Conservation (phyloP, 306 rosid species). For the Trifolium fragiferum region DNA sequence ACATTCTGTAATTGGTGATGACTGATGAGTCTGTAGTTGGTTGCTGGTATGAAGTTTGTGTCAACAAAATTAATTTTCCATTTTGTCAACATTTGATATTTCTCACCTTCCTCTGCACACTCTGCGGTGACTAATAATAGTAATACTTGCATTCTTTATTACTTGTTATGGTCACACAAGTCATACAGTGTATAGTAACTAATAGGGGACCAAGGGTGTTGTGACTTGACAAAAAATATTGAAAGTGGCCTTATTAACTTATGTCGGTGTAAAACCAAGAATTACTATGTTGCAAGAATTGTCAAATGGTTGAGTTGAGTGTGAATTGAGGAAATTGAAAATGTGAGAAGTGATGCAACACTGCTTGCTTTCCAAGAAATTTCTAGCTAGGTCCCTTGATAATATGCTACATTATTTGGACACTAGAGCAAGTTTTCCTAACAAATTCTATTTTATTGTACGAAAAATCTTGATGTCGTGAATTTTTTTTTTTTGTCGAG, state of each 20-base stretch:
- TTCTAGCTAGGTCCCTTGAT: not conserved
- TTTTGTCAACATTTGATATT: constrained; percentile 23
- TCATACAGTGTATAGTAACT: not conserved
- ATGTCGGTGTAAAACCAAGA: constrained; percentile 33
- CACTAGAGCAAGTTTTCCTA: not conserved
- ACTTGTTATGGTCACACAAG: not conserved
- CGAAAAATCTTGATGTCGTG: no score
- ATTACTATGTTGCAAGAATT: not conserved
- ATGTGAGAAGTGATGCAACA: not conserved
- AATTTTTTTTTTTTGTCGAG: no score
- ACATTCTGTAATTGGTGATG: constrained; percentile 5
- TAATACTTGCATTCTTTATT: constrained; percentile 7
- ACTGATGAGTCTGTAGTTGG: not conserved
- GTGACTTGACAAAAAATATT: not conserved
- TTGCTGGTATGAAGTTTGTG: constrained; percentile 27
- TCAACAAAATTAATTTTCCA: constrained; percentile 32
- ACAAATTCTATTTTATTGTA: no score
- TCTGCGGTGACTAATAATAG: constrained; percentile 1
- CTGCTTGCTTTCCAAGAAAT: not conserved
- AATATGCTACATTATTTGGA: not conserved
- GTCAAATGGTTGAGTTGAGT: not conserved
- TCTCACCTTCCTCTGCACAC: constrained; percentile 3
- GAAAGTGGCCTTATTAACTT: constrained; percentile 6
- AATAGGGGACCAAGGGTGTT: constrained; percentile 18
- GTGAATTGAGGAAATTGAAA: constrained; percentile 3